Evolutionary conservation across 495 filamentous ascomycete species (phyloP).

Genomic region (Penicillium odoratum): DNA sequence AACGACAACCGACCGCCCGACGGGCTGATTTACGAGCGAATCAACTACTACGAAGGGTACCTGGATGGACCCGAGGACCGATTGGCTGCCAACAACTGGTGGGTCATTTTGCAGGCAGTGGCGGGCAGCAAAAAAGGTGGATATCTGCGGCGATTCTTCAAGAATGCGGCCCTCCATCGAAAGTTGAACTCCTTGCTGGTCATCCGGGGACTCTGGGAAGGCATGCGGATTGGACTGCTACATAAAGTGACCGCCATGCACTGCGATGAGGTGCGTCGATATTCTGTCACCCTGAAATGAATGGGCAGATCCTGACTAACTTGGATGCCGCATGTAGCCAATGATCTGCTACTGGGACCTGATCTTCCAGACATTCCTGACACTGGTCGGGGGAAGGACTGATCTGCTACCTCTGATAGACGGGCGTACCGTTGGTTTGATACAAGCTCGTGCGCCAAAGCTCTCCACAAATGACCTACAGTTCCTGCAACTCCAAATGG

Average conservation of each 20-base stretch:
- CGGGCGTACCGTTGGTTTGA: not conserved
- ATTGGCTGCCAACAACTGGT: slow-evolving; percentile 12
- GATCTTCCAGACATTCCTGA: slow-evolving; percentile 4
- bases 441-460: not conserved
- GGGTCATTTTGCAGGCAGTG: slow-evolving; percentile 1
- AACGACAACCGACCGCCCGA: slow-evolving; percentile 15
- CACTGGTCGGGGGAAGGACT: not conserved
- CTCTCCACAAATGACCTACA: not conserved
- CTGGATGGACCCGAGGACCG: slow-evolving; percentile 3
- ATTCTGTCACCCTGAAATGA: not conserved
- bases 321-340: not conserved
- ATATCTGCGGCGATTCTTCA: slow-evolving; percentile 9
- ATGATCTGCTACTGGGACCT: slow-evolving; percentile 6
- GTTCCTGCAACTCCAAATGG: slow-evolving; percentile 1
- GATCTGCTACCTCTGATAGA: not conserved
- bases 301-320: not conserved
- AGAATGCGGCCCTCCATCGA: slow-evolving; percentile 1
- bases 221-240: slow-evolving; percentile 14
- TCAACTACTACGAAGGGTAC: slow-evolving; percentile 15
- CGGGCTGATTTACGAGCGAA: slow-evolving; percentile 17
- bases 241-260: slow-evolving; percentile 16
- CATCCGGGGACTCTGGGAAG: slow-evolving; percentile 11
- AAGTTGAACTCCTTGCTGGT: slow-evolving; percentile 8
- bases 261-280: slow-evolving; percentile 16
- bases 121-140: slow-evolving; percentile 9